Base-by-base conservation (phyloP, 768 basidiomycete genomes). In the Trametes cinnabarina region DNA sequence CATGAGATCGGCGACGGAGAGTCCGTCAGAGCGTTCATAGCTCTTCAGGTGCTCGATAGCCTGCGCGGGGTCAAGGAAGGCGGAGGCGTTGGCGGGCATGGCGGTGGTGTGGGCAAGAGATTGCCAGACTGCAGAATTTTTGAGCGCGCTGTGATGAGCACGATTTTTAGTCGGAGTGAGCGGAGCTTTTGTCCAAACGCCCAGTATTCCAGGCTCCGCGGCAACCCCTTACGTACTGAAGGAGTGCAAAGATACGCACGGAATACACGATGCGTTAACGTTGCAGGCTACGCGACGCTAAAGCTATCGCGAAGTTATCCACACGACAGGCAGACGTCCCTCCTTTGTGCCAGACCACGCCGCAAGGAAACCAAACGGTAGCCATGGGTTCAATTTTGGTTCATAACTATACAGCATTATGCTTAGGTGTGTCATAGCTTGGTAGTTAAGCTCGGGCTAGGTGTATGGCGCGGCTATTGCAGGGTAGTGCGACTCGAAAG, bases 1-100 rank as follows among this genome's bases (percentile, higher is more conserved):
- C 85, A 98, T 94, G 64, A 98, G 86, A 68, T 98, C 90, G 8
- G 74, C 56, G 59, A 92, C 80, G 58, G 89, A 85, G 49, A 99
- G 83, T 40, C 97, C 96, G 84, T 99, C 96, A 10, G 73, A 69
- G 54, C 77, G 77, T 23, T 74, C 20, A 70, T 98, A 98, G 3
- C 80, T 72, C 65, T 81, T 77, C 68, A 99, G 88, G 67, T 86
- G 81, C 39, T 86, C 82, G 55, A 96, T 67, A 48, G 96, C 97
- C 60, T 79, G 73, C 47, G 84, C 76, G 41, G 92, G 80, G 69
- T 87, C 80, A 69, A 94, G 86, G 69, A 79, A 76, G 42, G 64
- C 57, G 59, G 63, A 53, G 46, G 62, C 42, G 62, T 66, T 62
- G 51, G 61, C 17, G 44, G 69, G 43, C 67, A 70, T 70, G 48